Base-by-base conservation (phyloP, 2,329 filamentous ascomycete species). In the Penicillium hordei region DNA sequence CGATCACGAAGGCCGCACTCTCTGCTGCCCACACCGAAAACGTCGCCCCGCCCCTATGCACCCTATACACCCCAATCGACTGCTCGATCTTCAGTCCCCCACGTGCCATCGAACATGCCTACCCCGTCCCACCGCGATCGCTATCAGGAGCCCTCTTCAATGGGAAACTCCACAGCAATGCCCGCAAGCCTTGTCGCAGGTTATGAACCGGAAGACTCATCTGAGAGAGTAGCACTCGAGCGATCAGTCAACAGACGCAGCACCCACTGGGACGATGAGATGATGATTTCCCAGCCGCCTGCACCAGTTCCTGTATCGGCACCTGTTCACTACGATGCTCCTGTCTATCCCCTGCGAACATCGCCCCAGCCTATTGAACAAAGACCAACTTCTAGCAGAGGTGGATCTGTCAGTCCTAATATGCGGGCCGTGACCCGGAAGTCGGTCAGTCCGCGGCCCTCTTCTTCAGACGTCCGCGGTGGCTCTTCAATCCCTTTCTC, bases 371-470 rank as follows among this genome's bases (percentile, higher is more conserved):
- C 67, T 6, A 48, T 67, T 15, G 66, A 69, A 10, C 66, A 71
- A n/a, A 64, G 65, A 25, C 63, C 65, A 4, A 54, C 60, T 45
- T 63, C 68, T 43, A 52, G 68, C 27, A 57, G 66, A 13, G 72
- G 76, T 12, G 68, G 73, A 29, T 71, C 73, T 9, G 58, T 67
- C 48, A 70, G 70, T 65, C 55, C 73, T 63, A 60, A 72, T 63
- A 62, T 72, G 68, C 66, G 78, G 64, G 62, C 69, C 57, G 76
- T 81, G 51, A 76, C 79, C 9, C 76, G 76, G 17, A 87, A 87
- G 68, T 86, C 85, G 1, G 77, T 87, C 15, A 86, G 83, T 53
- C 83, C 84, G 12, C 78, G 78, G 3, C 84, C 84, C 61, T 77
- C 61, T 54, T 75, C 52, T 60, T 73, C 64, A 48, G 72, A 72